These are phyloP conservation scores for Elsinoe arachidis DNA, from an alignment of 2,329 filamentous ascomycete genomes.

Conservation along the genomic window DNA sequence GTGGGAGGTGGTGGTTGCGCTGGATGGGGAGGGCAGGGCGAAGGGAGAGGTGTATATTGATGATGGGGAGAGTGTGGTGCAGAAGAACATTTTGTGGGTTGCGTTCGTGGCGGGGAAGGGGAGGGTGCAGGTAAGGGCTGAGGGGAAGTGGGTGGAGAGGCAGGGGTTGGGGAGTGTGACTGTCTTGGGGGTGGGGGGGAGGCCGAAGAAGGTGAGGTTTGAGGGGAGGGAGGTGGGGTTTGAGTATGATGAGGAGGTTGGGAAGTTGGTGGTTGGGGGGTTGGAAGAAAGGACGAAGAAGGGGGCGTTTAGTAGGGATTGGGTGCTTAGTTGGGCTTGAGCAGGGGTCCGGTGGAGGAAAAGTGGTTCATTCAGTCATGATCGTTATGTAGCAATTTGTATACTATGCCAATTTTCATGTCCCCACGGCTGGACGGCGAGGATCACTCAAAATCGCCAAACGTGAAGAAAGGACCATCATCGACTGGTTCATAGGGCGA, in stretches of 20 bases:
- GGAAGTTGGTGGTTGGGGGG: slow-evolving; percentile 43
- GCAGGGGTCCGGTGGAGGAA: background rate
- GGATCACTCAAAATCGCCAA: no score
- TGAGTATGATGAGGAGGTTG: slow-evolving; percentile 38
- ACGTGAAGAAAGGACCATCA: no score
- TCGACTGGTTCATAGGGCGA: no score
- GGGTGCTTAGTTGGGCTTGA: slow-evolving; percentile 46
- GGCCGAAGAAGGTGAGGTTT: slow-evolving; percentile 40
- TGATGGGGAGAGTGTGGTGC: slow-evolving; percentile 60
- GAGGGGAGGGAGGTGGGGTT: slow-evolving; percentile 40
- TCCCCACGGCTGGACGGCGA: no score
- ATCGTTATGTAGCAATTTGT: background rate
- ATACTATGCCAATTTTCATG: no score
- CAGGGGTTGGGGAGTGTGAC: slow-evolving; percentile 56
- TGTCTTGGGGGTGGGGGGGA: slow-evolving; percentile 46
- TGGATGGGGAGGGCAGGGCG: slow-evolving; percentile 48
- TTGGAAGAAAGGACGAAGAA: slow-evolving; percentile 39
- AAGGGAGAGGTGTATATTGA: slow-evolving; percentile 61
- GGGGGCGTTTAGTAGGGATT: slow-evolving; percentile 51
- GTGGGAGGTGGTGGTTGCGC: slow-evolving; percentile 59
- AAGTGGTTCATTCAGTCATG: background rate
- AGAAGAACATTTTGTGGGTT: slow-evolving; percentile 48
- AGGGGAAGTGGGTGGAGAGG: slow-evolving; percentile 47
- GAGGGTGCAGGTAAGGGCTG: slow-evolving; percentile 40
- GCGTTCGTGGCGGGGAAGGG: slow-evolving; percentile 40